Evolutionary conservation across 2,329 filamentous ascomycete genomes (phyloP), one percentile per base, ranked within the genome.

Genomic region (Intubia oerlemansii): DNA sequence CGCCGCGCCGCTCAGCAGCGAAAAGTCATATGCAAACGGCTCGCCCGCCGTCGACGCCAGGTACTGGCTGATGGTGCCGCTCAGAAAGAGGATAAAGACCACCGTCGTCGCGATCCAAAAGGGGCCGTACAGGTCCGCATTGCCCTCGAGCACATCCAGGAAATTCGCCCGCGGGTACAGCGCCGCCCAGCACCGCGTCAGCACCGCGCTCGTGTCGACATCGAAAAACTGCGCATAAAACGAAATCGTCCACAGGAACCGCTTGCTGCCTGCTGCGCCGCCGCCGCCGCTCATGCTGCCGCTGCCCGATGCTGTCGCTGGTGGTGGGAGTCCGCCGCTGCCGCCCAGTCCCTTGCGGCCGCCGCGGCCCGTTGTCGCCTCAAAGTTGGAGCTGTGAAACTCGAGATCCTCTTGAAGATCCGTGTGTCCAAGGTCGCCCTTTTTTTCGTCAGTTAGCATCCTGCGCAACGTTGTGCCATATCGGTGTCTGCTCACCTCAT

Each of bases 161-260:
- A 98, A 98, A 58, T 92, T 93, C 33, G 75, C 75, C 37, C 81
- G 73, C 25, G 88, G 88, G 51, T 77, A 92, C 22, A 95, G 57
- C n/a, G 85, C 74, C 2, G 82, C 76, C 51, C 72, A 73, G 53
- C 88, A 95, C 39, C 88, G 77, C 44, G 73, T 63, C 32, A 93
- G 56, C 13, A 98, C 84, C 30, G 88, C 79, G 34, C 67, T 73
- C 2, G 88, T 95, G 54, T 98, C 88, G 38, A 98, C 85, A 47
- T 98, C 88, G 56, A 98, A 98, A 66, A 88, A 95, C 55, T 92
- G 88, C 32, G 82, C 71, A 57, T 98, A 98, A 60, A 92, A 98
- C 33, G 71, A 70, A 36, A 95, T 60, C 25, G 72, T 72, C 88
- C 88, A 98, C 38, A 95, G 76, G 56, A 75, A 82, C 44, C 79